Percentiles rank a stretch among this genome's conserved stretches.
These are phyloP conservation scores for Globisporangium spinosum DNA, from an alignment of 352 stramenopile genomes.

Conservation along the genomic window DNA sequence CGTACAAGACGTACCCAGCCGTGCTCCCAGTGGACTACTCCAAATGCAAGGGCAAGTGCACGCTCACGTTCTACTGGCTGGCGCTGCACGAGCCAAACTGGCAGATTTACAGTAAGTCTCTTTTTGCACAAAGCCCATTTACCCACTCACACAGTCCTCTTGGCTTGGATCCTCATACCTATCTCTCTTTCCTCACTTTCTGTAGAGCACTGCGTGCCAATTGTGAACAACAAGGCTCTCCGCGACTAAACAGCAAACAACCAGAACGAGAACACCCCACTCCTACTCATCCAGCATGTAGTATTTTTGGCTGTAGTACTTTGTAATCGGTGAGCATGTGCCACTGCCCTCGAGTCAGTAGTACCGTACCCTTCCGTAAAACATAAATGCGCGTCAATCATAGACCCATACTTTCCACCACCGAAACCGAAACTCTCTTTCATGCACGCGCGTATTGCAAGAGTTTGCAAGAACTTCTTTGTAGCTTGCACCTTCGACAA, in stretches of 20 bases:
- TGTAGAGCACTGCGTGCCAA: conserved; percentile 32
- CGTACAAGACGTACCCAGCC: conserved; percentile 39
- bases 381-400: background rate
- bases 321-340: background rate
- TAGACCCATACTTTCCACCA: background rate
- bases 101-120: conserved; percentile 38
- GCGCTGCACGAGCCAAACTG: conserved; percentile 45
- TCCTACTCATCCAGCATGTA: background rate
- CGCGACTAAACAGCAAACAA: background rate
- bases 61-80: conserved; percentile 60
- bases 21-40: conserved; percentile 49
- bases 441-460: too few relatives aligned
- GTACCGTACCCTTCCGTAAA: background rate
- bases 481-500: too few relatives aligned
- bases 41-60: conserved; percentile 41
- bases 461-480: too few relatives aligned
- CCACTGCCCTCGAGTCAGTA: background rate
- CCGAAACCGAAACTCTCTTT: background rate
- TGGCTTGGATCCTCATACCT: background rate
- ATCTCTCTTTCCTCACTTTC: background rate
- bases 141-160: too few relatives aligned
- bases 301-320: background rate
- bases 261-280: background rate
- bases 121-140: too few relatives aligned
- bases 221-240: conserved; percentile 19